Evolutionary conservation across 2,329 filamentous ascomycete species (phyloP), one percentile per base, ranked within the genome.

Genomic region (Lomentospora prolificans): DNA sequence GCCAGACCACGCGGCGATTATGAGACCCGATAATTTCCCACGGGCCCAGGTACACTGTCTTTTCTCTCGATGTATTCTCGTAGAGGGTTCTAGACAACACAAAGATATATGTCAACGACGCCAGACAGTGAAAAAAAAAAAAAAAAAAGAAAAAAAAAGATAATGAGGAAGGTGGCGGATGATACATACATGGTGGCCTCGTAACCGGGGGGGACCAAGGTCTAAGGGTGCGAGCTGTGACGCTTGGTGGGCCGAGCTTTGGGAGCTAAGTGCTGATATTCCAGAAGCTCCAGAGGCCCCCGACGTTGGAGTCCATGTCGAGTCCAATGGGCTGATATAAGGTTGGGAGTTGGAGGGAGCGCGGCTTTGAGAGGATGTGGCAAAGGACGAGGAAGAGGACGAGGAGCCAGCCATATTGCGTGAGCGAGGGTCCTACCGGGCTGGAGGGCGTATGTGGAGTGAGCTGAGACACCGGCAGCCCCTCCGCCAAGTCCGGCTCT

Each of bases 31-130:
- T 67, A 33, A 78, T 69, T 61, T 78, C 74, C 76, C 75, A 79
- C 3, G 76, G 76, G n/a, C 76, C 76, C 6, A 79, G 70, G 58
- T 78, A 78, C 50, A 79, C 67, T 10, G 75, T 76, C 51, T 69
- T 70, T 61, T 79, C 75, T 61, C 75, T 70, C 33, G 70, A 62
- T 5, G 75, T 77, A 51, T 75, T 72, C 60, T 77, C 74, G 58
- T 75, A 78, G n/a, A 79, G 70, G 50, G 70, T 74, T 68, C 76
- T 79, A 62, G n/a, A 14, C 4, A 51, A 44, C 12, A 52, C 25
- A 51, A n/a, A n/a, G n/a, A n/a, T n/a, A n/a, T n/a, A n/a, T n/a
- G n/a, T n/a, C n/a, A n/a, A n/a, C n/a, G n/a, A n/a, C n/a, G n/a
- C n/a, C n/a, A n/a, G n/a, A n/a, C n/a, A n/a, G n/a, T n/a, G n/a